Conservation (phyloP, 2,329 filamentous ascomycete genomes). For the Chaetomium sp. region DNA sequence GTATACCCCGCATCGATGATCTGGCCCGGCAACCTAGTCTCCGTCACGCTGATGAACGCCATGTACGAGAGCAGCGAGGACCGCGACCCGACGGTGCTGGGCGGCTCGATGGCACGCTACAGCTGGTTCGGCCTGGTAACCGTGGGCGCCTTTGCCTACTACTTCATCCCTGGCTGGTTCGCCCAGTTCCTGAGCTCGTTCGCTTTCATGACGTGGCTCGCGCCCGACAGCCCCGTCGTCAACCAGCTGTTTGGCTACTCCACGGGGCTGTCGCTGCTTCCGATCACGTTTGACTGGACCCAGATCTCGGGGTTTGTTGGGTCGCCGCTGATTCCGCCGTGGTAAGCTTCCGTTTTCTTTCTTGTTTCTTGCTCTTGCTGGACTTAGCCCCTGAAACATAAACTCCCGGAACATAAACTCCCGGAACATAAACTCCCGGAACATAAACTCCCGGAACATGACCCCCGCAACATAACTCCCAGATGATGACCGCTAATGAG, state of each 20-base stretch:
- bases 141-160: constrained; percentile 54
- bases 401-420: too few relatives aligned
- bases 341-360: constrained; percentile 35
- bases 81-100: constrained; percentile 46
- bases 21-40: constrained; percentile 63
- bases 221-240: constrained; percentile 58
- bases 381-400: too few relatives aligned
- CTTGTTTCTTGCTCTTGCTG: too few relatives aligned
- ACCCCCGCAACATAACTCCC: too few relatives aligned
- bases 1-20: constrained; percentile 66
- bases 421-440: too few relatives aligned
- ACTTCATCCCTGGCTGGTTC: constrained; percentile 63
- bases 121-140: constrained; percentile 57
- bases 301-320: constrained; percentile 63
- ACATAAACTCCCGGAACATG: too few relatives aligned
- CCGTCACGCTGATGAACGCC: constrained; percentile 61
- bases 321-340: constrained; percentile 63
- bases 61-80: constrained; percentile 58
- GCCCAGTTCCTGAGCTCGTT: constrained; percentile 65
- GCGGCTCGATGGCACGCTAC: constrained; percentile 61
- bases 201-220: constrained; percentile 66
- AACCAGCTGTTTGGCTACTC: constrained; percentile 69
- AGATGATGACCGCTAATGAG: too few relatives aligned
- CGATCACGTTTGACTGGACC: constrained; percentile 72
- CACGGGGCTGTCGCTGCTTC: constrained; percentile 60